A percentile compares a stretch with the other conserved stretches of the same genome.
Conservation (phyloP, 1,284 basidiomycete species). For the Ustilago shanxiensis region DNA sequence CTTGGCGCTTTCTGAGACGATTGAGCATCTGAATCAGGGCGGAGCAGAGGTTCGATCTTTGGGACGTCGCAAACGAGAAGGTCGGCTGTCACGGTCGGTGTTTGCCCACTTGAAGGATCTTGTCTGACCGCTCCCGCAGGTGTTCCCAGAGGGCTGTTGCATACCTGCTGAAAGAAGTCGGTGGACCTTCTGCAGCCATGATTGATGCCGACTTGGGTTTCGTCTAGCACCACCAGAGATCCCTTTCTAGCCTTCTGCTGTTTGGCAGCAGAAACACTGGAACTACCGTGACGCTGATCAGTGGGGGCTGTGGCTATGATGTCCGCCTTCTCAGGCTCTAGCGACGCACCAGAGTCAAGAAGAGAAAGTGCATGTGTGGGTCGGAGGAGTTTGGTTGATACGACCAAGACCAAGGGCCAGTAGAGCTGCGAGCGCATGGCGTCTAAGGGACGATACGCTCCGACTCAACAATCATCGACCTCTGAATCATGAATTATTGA, state of each 20-base stretch:
- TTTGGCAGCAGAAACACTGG: neutral
- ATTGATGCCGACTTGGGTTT: slow-evolving; percentile 13
- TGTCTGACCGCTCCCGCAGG: neutral
- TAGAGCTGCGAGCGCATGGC: slow-evolving; percentile 22
- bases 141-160: slow-evolving; percentile 10
- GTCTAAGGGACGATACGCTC: neutral
- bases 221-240: slow-evolving; percentile 14
- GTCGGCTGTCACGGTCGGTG: slow-evolving; percentile 25
- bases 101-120: neutral
- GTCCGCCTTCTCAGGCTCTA: neutral
- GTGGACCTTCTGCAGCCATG: slow-evolving; percentile 45
- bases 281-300: too few relatives aligned
- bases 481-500: too few relatives aligned
- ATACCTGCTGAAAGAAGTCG: slow-evolving; percentile 51
- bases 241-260: neutral
- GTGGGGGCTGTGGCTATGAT: neutral
- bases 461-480: slow-evolving; percentile 1
- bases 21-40: slow-evolving; percentile 3
- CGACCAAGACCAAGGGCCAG: slow-evolving; percentile 15
- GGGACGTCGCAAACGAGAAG: slow-evolving; percentile 49
- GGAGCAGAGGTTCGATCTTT: slow-evolving; percentile 37
- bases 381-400: slow-evolving; percentile 12
- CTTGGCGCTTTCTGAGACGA: neutral
- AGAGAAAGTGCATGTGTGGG: slow-evolving; percentile 10
- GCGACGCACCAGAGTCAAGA: slow-evolving; percentile 24